Evolutionary conservation across 2,329 filamentous ascomycete species (phyloP).

Genomic region (Fusarium sp.): DNA sequence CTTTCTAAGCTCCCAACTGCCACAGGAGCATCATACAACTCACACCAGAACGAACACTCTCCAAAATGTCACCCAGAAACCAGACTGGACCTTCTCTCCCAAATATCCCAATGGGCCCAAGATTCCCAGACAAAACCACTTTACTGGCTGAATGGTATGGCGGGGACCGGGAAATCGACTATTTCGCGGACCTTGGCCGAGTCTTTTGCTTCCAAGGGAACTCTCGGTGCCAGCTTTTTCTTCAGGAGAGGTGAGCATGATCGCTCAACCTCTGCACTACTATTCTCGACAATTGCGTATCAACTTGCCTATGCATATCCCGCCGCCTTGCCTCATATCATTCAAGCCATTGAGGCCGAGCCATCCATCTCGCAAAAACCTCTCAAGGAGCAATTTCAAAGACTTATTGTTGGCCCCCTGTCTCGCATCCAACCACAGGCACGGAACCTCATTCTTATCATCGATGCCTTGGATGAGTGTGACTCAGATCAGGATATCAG

Average conservation of each 20-base stretch:
- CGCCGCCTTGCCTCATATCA: background rate
- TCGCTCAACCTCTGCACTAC: background rate
- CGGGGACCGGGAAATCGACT: background rate
- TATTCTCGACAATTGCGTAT: background rate
- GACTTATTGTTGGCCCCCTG: background rate
- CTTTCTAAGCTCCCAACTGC: background rate
- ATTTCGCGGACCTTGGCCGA: background rate
- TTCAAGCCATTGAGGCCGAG: background rate
- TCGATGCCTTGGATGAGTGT: background rate
- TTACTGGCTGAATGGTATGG: background rate
- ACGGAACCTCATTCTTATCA: background rate
- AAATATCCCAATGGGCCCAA: background rate
- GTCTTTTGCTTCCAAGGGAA: background rate
- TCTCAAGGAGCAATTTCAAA: background rate
- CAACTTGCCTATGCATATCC: background rate
- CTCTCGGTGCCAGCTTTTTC: background rate
- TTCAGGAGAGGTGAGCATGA: background rate
- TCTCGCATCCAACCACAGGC: background rate
- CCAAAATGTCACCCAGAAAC: background rate
- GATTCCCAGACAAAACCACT: background rate
- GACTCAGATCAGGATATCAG: background rate
- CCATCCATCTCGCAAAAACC: background rate
- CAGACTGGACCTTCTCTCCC: background rate
- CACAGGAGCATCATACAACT: background rate
- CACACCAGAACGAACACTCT: background rate